Conservation (phyloP, 352 stramenopile genomes). For the Blastocystis sp. region DNA sequence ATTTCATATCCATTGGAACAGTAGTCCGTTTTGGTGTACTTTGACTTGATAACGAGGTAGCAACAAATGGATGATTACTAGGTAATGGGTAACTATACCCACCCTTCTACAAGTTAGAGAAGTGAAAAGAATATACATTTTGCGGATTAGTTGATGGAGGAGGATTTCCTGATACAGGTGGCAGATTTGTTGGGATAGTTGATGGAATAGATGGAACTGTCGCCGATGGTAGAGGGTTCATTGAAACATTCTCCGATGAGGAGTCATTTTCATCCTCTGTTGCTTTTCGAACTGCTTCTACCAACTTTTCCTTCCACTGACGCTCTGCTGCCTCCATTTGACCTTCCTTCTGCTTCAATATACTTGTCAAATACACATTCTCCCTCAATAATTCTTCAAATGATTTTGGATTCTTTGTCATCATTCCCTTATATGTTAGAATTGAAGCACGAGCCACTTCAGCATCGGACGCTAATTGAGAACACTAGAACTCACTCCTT, state of each 20-base stretch:
- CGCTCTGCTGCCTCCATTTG: conserved; percentile 32
- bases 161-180: too few relatives aligned
- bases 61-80: conserved; percentile 20
- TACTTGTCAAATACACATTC: conserved; percentile 33
- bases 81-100: conserved; percentile 55
- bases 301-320: conserved; percentile 27
- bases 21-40: not conserved
- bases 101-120: not conserved
- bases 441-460: conserved; percentile 46
- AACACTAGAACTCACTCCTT: not conserved
- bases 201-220: too few relatives aligned
- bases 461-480: conserved; percentile 17
- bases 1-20: not conserved
- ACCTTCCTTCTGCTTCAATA: conserved; percentile 62
- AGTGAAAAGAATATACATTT: not conserved
- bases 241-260: not conserved
- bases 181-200: too few relatives aligned
- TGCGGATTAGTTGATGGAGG: not conserved
- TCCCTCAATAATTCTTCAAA: conserved; percentile 58
- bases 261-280: not conserved
- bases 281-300: not conserved
- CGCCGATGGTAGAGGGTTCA: too few relatives aligned
- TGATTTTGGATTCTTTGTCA: not conserved
- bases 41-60: not conserved
- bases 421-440: conserved; percentile 11